These are phyloP conservation scores for Blastocystis sp. DNA, from an alignment of 352 stramenopile species.

Conservation along the genomic window DNA sequence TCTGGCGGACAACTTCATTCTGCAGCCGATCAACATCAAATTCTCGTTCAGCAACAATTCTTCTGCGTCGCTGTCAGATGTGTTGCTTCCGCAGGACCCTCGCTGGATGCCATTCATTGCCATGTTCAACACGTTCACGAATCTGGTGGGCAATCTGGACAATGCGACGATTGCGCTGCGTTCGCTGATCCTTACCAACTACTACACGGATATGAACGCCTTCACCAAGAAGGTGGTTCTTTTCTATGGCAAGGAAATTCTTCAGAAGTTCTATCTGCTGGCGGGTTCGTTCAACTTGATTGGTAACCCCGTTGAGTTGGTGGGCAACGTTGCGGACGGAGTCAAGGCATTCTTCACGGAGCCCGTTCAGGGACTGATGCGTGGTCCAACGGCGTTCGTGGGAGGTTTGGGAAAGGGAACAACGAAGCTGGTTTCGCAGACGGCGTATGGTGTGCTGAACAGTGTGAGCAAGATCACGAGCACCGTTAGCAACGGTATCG, in stretches of 20 bases:
- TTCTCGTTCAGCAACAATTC: constrained; percentile 40
- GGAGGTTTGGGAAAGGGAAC: constrained; percentile 51
- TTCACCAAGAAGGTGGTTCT: constrained; percentile 18
- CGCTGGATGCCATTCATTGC: constrained; percentile 15
- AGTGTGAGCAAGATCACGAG: constrained; percentile 51
- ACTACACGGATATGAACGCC: background rate
- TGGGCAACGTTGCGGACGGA: constrained; percentile 29
- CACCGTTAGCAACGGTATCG: constrained; percentile 21
- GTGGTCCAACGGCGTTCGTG: constrained; percentile 37
- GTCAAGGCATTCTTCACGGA: constrained; percentile 56
- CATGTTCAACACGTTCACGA: constrained; percentile 34
- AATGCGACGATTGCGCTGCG: constrained; percentile 44
- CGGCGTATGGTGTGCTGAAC: constrained; percentile 46
- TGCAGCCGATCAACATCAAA: constrained; percentile 51
- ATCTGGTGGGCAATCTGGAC: constrained; percentile 52
- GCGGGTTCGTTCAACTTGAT: constrained; percentile 48
- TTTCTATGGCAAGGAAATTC: constrained; percentile 27
- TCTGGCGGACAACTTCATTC: constrained; percentile 46
- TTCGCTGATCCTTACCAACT: constrained; percentile 37
- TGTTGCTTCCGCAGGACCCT: constrained; percentile 37
- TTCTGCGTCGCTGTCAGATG: constrained; percentile 3
- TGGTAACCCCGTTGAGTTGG: constrained; percentile 31
- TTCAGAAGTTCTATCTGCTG: constrained; percentile 44
- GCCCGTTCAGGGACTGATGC: constrained; percentile 45
- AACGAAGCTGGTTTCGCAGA: constrained; percentile 26